These are phyloP conservation scores for Eucalyptus urophylla DNA, from an alignment of 345 rosid genomes.

Conservation along the genomic window DNA sequence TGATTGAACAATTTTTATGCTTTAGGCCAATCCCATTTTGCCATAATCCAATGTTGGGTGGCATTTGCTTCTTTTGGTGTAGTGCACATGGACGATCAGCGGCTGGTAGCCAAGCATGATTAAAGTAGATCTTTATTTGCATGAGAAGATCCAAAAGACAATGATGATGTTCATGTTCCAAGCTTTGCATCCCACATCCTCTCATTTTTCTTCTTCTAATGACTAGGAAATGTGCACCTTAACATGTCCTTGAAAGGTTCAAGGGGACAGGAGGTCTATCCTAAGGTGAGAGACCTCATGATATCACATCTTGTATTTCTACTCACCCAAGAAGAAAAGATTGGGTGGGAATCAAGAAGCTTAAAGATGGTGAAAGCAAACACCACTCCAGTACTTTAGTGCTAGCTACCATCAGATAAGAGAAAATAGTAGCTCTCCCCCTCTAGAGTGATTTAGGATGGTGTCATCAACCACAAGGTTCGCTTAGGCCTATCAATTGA, in stretches of 20 bases:
- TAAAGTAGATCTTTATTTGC: neutral
- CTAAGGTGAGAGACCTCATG: no score
- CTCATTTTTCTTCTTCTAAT: neutral
- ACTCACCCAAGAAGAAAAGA: no score
- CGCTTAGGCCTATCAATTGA: no score
- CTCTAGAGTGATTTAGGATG: no score
- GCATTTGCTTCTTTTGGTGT: neutral
- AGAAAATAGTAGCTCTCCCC: no score
- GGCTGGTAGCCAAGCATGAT: neutral
- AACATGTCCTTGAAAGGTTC: no score
- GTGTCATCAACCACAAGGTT: no score
- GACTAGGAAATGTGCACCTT: neutral
- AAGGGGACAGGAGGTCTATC: no score
- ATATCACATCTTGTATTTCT: no score
- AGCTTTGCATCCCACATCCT: neutral
- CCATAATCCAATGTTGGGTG: neutral
- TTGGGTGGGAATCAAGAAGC: no score
- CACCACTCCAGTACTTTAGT: fast-evolving
- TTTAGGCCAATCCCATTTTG: neutral
- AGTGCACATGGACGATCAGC: neutral
- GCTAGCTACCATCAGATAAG: fast-evolving
- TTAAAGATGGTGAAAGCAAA: no score
- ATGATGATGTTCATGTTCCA: neutral
- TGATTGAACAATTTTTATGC: neutral
- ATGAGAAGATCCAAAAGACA: neutral